Percentiles rank a stretch among this genome's conserved stretches.
phyloP scores from a whole-genome alignment of 139 green algal genomes.

The Chlamydomonas schloesseri region DNA sequence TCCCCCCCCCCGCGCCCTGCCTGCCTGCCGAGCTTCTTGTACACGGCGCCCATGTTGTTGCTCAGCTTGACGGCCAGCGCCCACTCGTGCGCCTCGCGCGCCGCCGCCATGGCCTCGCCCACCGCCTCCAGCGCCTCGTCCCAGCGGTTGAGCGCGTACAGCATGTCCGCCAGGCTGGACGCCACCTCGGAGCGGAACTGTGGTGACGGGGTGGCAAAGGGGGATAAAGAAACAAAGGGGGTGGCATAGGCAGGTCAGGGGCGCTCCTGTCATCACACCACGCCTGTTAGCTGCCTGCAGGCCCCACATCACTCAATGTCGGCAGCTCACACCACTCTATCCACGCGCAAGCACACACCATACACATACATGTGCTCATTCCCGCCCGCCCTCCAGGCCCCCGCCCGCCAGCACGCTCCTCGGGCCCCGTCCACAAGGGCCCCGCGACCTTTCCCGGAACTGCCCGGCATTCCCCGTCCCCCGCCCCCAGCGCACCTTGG shows the following conservation, averaged over 20 bases:
- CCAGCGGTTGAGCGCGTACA: slow-evolving; percentile 12
- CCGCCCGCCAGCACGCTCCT: too few species aligned
- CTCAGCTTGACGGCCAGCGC: slow-evolving; percentile 27
- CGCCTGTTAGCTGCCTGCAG: too few species aligned
- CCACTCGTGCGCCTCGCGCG: slow-evolving; percentile 2
- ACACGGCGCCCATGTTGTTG: slow-evolving; percentile 39
- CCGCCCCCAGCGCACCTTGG: slow-evolving; percentile 20
- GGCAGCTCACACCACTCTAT: too few species aligned
- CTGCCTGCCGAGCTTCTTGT: slow-evolving; percentile 38
- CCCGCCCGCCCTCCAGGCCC: background rate
- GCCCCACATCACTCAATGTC: too few species aligned
- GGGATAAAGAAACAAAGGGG: background rate
- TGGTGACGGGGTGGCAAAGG: background rate
- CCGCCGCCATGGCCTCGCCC: background rate
- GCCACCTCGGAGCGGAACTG: slow-evolving; percentile 28
- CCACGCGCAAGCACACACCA: background rate
- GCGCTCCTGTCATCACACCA: too few species aligned
- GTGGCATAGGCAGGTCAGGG: too few species aligned
- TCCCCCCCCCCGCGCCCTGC: too few species aligned
- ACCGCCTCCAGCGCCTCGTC: slow-evolving; percentile 27
- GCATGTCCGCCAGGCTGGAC: slow-evolving; percentile 35
- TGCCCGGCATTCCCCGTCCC: background rate
- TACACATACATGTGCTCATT: background rate
- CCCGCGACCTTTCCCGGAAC: too few species aligned
- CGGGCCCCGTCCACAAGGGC: too few species aligned